A percentile compares a stretch with the other conserved stretches of the same genome.
Conservation (phyloP, 495 filamentous ascomycete genomes). For the Cenococcum geophilum region DNA sequence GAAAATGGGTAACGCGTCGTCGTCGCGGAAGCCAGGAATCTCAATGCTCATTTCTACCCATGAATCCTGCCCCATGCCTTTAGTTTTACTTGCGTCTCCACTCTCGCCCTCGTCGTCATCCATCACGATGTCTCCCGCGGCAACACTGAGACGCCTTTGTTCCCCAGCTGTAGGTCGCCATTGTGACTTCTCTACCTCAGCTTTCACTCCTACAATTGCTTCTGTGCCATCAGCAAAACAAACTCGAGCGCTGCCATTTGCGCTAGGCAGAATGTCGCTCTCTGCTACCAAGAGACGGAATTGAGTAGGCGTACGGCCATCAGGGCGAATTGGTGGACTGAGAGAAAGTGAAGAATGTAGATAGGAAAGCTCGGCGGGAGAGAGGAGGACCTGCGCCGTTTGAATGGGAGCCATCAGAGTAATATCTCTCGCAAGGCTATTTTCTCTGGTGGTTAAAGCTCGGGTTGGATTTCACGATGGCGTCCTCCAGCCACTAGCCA, state of each 20-base stretch:
- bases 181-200: slow-evolving; percentile 71
- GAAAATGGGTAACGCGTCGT: slow-evolving; percentile 85
- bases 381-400: slow-evolving; percentile 52
- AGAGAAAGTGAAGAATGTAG: slow-evolving; percentile 78
- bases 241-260: slow-evolving; percentile 87
- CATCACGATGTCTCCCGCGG: slow-evolving; percentile 31
- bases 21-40: slow-evolving; percentile 80
- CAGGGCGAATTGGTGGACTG: slow-evolving; percentile 81
- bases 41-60: slow-evolving; percentile 84
- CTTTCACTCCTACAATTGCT: slow-evolving; percentile 91
- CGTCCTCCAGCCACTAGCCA: neutral
- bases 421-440: neutral
- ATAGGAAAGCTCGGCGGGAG: slow-evolving; percentile 93
- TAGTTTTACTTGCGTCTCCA: slow-evolving; percentile 31
- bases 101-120: slow-evolving; percentile 35
- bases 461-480: neutral
- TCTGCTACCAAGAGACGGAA: slow-evolving; percentile 90
- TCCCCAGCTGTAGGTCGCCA: slow-evolving; percentile 7
- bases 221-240: slow-evolving; percentile 94
- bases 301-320: slow-evolving; percentile 72
- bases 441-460: neutral
- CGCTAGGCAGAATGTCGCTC: slow-evolving; percentile 75
- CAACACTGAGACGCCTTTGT: slow-evolving; percentile 10
- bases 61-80: slow-evolving; percentile 43
- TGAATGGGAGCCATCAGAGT: slow-evolving; percentile 34